These are phyloP conservation scores for Fonsecaea nubica DNA, from an alignment of 2,329 filamentous ascomycete species.

Conservation along the genomic window DNA sequence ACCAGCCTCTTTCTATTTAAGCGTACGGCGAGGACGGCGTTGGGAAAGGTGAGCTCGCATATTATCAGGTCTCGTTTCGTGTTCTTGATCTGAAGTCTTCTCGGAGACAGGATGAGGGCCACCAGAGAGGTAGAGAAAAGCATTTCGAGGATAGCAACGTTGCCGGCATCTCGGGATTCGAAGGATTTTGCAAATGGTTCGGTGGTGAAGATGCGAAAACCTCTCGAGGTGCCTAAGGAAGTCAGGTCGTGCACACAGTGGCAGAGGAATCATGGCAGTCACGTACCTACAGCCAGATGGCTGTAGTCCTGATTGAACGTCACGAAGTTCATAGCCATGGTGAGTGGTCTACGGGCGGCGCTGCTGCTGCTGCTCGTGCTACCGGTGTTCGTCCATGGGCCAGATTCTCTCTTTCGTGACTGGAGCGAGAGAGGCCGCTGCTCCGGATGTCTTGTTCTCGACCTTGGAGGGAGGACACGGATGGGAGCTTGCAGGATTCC, in stretches of 20 bases:
- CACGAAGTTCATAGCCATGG: slow-evolving; percentile 91
- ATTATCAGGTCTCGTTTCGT: slow-evolving; percentile 84
- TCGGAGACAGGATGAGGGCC: slow-evolving; percentile 87
- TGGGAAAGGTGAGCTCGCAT: slow-evolving; percentile 97
- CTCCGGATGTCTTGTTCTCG: background rate
- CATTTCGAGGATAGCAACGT: slow-evolving; percentile 97
- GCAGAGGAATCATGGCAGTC: slow-evolving; percentile 5
- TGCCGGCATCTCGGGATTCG: slow-evolving; percentile 83
- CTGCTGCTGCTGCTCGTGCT: slow-evolving; percentile 18
- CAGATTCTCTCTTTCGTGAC: background rate
- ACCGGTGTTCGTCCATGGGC: slow-evolving; percentile 27
- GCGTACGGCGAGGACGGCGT: slow-evolving; percentile 91
- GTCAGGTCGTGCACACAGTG: slow-evolving; percentile 28
- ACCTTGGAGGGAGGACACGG: background rate
- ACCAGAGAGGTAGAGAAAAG: slow-evolving; percentile 97
- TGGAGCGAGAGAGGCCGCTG: background rate
- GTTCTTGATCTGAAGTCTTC: slow-evolving; percentile 94
- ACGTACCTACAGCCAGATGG: slow-evolving; percentile 89
- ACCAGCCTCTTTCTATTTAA: slow-evolving; percentile 93
- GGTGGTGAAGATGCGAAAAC: slow-evolving; percentile 95
- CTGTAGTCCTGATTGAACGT: slow-evolving; percentile 99
- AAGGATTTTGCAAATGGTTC: slow-evolving; percentile 96
- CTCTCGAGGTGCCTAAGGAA: slow-evolving; percentile 78
- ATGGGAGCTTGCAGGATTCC: background rate
- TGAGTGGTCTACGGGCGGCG: slow-evolving; percentile 39